These are phyloP conservation scores for Acanthamoeba royreba DNA, from an alignment of 208 protist genomes.

Conservation along the genomic window DNA sequence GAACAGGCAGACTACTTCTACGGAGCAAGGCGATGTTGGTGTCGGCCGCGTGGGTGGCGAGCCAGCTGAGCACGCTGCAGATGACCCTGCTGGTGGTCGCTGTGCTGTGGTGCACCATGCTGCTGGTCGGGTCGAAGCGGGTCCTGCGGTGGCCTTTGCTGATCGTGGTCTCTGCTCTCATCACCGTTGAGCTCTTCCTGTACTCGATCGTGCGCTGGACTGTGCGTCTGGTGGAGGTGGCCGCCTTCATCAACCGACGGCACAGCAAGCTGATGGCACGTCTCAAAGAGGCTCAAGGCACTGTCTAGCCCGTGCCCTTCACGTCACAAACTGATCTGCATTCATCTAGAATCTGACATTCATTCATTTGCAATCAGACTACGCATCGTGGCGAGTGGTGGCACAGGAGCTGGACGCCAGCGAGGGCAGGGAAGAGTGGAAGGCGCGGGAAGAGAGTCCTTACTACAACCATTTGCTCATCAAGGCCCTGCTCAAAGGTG, in stretches of 20 bases:
- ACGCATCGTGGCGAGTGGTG: background rate
- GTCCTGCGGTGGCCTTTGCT: conserved; percentile 26
- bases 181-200: conserved; percentile 16
- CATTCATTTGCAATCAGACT: background rate
- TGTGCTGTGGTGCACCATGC: background rate
- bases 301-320: background rate
- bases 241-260: conserved; percentile 4
- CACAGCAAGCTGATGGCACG: background rate
- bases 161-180: background rate
- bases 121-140: background rate
- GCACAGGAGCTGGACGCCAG: background rate
- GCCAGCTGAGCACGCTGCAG: background rate
- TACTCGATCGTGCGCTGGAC: background rate
- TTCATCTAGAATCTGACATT: background rate
- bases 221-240: background rate
- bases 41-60: background rate
- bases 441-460: background rate
- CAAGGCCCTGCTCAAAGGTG: background rate
- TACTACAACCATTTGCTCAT: conserved; percentile 28
- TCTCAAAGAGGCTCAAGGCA: background rate
- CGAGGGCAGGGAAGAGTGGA: conserved; percentile 7
- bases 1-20: too few species aligned
- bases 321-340: background rate
- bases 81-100: background rate
- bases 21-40: background rate